A percentile compares a stretch with the other conserved stretches of the same genome.
phyloP scores from a whole-genome alignment of 2,329 filamentous ascomycete genomes.

The Dactylella cylindrospora region DNA sequence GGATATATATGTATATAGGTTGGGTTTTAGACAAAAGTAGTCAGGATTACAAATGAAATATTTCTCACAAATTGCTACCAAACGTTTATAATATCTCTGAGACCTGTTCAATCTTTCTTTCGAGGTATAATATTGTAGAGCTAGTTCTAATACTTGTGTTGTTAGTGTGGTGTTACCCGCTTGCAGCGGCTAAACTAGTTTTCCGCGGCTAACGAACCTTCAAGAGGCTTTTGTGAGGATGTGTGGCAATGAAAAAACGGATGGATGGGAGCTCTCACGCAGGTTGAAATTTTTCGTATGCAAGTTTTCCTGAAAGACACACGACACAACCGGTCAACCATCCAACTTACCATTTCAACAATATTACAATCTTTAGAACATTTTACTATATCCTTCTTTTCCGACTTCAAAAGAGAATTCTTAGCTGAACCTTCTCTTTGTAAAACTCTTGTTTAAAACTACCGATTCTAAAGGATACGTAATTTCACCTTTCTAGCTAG shows the following conservation, averaged over 20 bases:
- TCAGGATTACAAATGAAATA: background rate
- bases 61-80: background rate
- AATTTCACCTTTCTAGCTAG: too few relatives aligned
- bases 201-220: too few relatives aligned
- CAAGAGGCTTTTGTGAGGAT: too few relatives aligned
- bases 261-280: background rate
- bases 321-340: constrained; percentile 16
- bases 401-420: too few relatives aligned
- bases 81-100: background rate
- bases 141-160: background rate
- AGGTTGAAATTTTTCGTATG: background rate
- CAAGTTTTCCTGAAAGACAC: constrained; percentile 24
- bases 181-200: background rate
- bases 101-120: background rate
- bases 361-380: constrained; percentile 23
- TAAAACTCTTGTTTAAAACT: too few relatives aligned
- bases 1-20: background rate
- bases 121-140: background rate
- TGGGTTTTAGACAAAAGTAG: background rate
- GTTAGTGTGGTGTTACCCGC: background rate
- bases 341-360: constrained; percentile 21
- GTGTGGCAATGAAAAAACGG: too few relatives aligned
- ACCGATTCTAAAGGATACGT: too few relatives aligned
- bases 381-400: constrained; percentile 23
- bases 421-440: too few relatives aligned